phyloP scores from a whole-genome alignment of 163 green algal species.

The Chlorella variabilis region DNA sequence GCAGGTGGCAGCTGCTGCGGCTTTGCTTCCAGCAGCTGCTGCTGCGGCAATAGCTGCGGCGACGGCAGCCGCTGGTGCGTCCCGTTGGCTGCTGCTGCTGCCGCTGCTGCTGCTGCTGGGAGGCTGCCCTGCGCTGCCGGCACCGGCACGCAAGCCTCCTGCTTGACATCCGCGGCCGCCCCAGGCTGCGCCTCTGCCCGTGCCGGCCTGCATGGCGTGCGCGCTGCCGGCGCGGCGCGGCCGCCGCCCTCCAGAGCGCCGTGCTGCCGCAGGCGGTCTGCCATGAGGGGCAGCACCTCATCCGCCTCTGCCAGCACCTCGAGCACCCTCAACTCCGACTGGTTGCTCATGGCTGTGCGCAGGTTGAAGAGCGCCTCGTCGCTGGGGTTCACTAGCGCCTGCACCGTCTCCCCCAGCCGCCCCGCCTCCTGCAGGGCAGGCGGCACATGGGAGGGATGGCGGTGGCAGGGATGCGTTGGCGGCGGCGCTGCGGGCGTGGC shows the following conservation, averaged over 20 bases:
- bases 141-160: not conserved
- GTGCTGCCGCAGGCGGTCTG: slow-evolving; percentile 31
- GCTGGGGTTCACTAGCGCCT: slow-evolving; percentile 88
- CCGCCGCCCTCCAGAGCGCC: not conserved
- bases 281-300: slow-evolving; percentile 68
- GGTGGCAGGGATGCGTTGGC: not conserved
- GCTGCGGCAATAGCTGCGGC: slow-evolving; percentile 23
- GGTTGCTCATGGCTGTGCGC: slow-evolving; percentile 67
- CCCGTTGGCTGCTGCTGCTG: not conserved
- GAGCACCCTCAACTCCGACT: slow-evolving; percentile 55
- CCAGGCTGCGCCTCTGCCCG: not conserved
- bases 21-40: not conserved
- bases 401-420: slow-evolving; percentile 25
- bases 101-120: not conserved
- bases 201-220: too few relatives aligned
- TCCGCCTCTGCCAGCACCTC: slow-evolving; percentile 74
- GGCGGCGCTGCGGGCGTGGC: too few relatives aligned
- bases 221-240: not conserved
- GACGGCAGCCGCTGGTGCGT: not conserved
- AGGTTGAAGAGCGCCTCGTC: slow-evolving; percentile 90
- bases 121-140: not conserved
- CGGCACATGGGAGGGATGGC: not conserved
- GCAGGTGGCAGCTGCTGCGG: not conserved
- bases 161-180: not conserved
- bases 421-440: slow-evolving; percentile 21